Conservation (phyloP, 75 land plant genomes). For the Selaginella moellendorffii region DNA sequence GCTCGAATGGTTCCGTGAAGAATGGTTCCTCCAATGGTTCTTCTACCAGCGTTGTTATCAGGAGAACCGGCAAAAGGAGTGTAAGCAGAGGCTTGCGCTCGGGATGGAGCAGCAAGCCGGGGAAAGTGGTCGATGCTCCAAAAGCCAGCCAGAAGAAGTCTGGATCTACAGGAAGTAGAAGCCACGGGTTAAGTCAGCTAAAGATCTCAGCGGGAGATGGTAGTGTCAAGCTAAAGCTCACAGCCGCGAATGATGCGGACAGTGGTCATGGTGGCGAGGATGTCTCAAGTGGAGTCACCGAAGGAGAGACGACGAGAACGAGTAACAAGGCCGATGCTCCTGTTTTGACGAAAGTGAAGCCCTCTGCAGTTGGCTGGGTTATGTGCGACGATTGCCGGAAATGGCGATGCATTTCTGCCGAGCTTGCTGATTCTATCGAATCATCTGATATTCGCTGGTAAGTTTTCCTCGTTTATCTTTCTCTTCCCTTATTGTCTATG, state of each 20-base stretch:
- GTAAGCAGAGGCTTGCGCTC: background rate
- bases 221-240: too few species aligned
- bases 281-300: conserved; percentile 28
- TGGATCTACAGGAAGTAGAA: too few species aligned
- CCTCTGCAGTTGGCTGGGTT: conserved; percentile 46
- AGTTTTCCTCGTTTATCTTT: conserved; percentile 7
- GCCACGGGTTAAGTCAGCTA: too few species aligned
- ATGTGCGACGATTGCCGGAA: conserved; percentile 71
- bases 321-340: conserved; percentile 11
- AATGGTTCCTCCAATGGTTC: background rate
- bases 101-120: background rate
- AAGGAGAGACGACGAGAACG: conserved; percentile 15
- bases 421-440: conserved; percentile 48
- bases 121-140: background rate
- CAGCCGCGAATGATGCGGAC: too few species aligned
- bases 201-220: background rate
- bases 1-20: background rate
- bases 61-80: background rate
- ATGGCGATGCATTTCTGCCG: conserved; percentile 68
- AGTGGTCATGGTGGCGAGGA: conserved; percentile 19
- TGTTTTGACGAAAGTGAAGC: background rate
- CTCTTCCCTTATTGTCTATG: background rate
- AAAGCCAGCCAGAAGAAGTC: background rate
- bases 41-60: background rate
- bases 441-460: conserved; percentile 59